Evolutionary conservation across 305 asterid species (phyloP), one percentile per base, ranked within the genome.

Genomic region (Plantago lanceolata): DNA sequence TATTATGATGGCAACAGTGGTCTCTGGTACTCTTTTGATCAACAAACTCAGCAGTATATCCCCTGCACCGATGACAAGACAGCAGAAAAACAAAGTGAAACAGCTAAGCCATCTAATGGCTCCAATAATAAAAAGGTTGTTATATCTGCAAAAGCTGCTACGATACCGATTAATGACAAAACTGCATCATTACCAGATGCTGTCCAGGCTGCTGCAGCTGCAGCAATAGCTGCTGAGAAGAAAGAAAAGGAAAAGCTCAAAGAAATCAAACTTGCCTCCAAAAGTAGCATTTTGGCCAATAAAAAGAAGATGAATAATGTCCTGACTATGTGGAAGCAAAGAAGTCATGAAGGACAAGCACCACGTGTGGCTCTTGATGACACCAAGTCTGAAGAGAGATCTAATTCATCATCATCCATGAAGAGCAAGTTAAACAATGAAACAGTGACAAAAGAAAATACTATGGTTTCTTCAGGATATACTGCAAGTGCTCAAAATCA

Each of bases 241-340:
- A 93, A 88, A 79, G 99, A 90, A 81, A 93, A 84, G 79, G 99
- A 90, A 73, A 90, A 77, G 64, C 43, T 81, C 21, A 93, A 93
- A 72, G 99, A 93, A 78, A 93, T 90, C 48, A 87, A 65, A 71
- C 92, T 93, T 31, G 96, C 99, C 54, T 92, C 98, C 35, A 93
- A 90, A 72, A 90, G 86, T 76, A 93, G 97, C 76, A 81, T 93
- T 64, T 75, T 93, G 75, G 99, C 99, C 62, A 93, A 79, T 82
- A 93, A 93, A 76, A 93, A 90, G 84, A 93, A 93, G 84, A 93
- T 93, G 99, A 90, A 74, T 78, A 93, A 93, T 74, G 97, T 93
- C 68, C 76, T 93, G 68, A 78, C 82, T 67, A 85, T 90, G 90
- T 93, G 99, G 99, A 93, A 93, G 77, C 99, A 93, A 80, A 83